phyloP scores from a whole-genome alignment of 768 basidiomycete genomes.

The Suillus ampliporus region DNA sequence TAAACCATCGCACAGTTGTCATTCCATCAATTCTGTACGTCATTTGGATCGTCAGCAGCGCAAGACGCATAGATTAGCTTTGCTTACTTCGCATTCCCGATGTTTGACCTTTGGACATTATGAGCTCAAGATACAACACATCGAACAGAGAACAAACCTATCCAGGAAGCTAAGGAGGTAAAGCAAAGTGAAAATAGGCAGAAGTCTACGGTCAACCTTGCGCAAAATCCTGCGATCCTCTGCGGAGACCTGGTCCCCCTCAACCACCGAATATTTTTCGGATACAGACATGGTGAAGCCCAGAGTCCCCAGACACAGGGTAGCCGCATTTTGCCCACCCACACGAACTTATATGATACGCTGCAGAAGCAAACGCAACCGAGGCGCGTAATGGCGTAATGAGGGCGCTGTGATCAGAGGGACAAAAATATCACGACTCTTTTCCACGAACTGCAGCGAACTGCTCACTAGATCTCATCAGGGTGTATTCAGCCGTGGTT shows the following conservation, averaged over 20 bases:
- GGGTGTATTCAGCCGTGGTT: background rate
- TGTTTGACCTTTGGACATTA: conserved; percentile 34
- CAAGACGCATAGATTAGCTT: background rate
- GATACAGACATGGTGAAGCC: conserved; percentile 14
- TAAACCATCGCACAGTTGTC: conserved; percentile 41
- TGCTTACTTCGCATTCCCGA: conserved; percentile 46
- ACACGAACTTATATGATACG: background rate
- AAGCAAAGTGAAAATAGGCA: conserved; percentile 47
- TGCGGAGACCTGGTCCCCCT: conserved; percentile 9
- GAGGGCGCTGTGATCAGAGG: background rate
- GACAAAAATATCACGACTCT: background rate
- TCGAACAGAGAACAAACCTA: conserved; percentile 27
- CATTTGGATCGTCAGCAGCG: conserved; percentile 1
- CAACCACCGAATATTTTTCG: conserved; percentile 17
- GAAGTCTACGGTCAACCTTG: conserved; percentile 42
- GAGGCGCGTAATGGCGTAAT: conserved; percentile 11
- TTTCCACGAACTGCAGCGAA: background rate
- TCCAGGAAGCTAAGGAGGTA: conserved; percentile 50
- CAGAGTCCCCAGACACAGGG: background rate
- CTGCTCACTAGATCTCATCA: background rate
- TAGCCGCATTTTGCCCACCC: background rate
- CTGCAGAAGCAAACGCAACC: background rate
- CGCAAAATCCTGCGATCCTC: conserved; percentile 35
- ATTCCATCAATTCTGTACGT: conserved; percentile 57
- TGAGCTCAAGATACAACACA: background rate